Base-by-base conservation (phyloP, 2,329 filamentous ascomycete species). In the Penicillium sp. region DNA sequence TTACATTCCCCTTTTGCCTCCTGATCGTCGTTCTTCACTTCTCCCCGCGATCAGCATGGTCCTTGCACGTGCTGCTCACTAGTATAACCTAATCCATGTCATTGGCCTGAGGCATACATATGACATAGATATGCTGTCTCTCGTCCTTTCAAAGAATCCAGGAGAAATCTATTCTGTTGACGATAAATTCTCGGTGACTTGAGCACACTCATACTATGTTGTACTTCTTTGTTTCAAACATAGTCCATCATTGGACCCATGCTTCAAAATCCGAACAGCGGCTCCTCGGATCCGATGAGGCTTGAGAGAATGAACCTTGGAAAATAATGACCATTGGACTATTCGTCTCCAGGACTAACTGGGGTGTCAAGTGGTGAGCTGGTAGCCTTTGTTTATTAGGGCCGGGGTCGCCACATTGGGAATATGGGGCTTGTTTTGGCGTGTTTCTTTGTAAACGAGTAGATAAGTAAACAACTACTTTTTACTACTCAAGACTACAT, bases 1-100 rank as follows among this genome's bases (percentile, higher is more conserved):
- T 33, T 15, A 9, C 29, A 35, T 23, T 25, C 57, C 59, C 64
- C 57, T 60, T 63, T 62, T 58, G 51, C 49, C 61, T 65, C 62
- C 56, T 59, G 61, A 66, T 64, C 61, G 57, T 50, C 61, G 10
- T 59, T 59, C 59, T 65, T 60, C 60, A 63, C 44, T 42, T 27
- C 56, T 59, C 64, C 64, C 63, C 65, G 63, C 65, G 63, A 63
- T 65, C 51, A 39, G 44, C 53, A 51, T 62, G 57, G 61, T 53
- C 50, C 58, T 59, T 49, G 57, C 64, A 66, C 64, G 65, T 65
- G 63, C 47, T 50, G 50, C 41, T 33, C 56, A 61, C 58, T 59
- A 60, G 45, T 62, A 66, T 35, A 65, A 36, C 59, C 57, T 60
- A 64, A 61, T 59, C 53, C 52, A 56, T 27, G 15, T 9, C 12